Percentiles rank a stretch among this genome's conserved stretches.
phyloP scores from a whole-genome alignment of 441 rosid genomes.

The Melastoma candidum region DNA sequence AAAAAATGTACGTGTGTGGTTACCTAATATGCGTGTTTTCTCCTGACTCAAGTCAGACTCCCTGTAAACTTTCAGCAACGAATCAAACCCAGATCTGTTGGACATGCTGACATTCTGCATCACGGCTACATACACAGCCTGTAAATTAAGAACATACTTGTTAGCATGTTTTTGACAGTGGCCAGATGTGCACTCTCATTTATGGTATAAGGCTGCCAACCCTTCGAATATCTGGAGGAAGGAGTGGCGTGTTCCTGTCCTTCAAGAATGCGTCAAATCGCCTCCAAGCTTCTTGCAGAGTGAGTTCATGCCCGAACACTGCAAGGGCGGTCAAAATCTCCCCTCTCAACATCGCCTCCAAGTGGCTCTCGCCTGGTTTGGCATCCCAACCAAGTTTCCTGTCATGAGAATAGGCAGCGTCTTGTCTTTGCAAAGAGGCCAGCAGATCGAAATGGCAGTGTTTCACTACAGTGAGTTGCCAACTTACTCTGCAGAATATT shows the following conservation, averaged over 20 bases:
- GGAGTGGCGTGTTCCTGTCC: constrained; percentile 73
- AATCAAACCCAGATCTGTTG: constrained; percentile 60
- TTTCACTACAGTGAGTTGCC: neutral
- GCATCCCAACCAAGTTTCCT: constrained; percentile 93
- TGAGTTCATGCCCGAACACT: constrained; percentile 53
- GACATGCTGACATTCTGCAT: constrained; percentile 66
- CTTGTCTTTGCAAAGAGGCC: neutral
- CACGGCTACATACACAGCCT: constrained; percentile 87
- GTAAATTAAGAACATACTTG: constrained; percentile 21
- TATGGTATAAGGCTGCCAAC: constrained; percentile 22
- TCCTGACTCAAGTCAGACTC: constrained; percentile 93
- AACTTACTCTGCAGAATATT: constrained; percentile 66
- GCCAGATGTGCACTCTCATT: constrained; percentile 2
- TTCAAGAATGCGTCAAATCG: constrained; percentile 69
- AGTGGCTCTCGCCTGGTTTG: constrained; percentile 85
- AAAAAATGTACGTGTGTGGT: constrained; percentile 3
- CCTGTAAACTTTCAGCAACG: constrained; percentile 69
- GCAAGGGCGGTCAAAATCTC: constrained; percentile 80
- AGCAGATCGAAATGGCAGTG: neutral
- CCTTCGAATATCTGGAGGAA: constrained; percentile 86
- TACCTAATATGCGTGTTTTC: constrained; percentile 86
- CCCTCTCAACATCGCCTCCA: constrained; percentile 90
- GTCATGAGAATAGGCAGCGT: constrained; percentile 10
- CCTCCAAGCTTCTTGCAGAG: constrained; percentile 54
- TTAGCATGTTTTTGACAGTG: constrained; percentile 6